Conservation (phyloP, 441 rosid genomes). For the Pelargonium myrrhifolium region DNA sequence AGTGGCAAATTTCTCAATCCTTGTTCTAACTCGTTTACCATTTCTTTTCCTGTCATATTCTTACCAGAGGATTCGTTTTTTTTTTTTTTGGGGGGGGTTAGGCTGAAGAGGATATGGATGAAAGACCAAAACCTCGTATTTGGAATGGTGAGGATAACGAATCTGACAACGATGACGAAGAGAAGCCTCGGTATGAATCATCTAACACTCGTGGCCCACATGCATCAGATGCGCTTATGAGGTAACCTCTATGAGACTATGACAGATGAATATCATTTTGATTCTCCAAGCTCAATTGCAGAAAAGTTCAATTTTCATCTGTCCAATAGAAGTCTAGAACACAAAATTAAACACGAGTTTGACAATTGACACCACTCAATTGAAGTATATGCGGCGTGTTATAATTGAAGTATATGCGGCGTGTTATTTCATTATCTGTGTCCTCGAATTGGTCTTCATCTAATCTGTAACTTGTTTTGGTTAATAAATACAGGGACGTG, state of each 20-base stretch:
- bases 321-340: neutral
- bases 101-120: slow-evolving; percentile 80
- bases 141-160: slow-evolving; percentile 77
- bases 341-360: neutral
- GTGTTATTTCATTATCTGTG: no score
- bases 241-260: slow-evolving; percentile 30
- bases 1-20: slow-evolving; percentile 4
- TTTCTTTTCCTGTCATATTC: slow-evolving; percentile 4
- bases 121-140: slow-evolving; percentile 74
- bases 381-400: no score
- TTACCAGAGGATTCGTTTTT: slow-evolving; percentile 13
- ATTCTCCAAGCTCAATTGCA: neutral
- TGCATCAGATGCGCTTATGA: slow-evolving; percentile 30
- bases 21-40: neutral
- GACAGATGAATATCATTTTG: neutral
- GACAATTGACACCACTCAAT: no score
- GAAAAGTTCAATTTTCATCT: neutral
- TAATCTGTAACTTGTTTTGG: neutral
- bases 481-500: neutral
- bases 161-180: slow-evolving; percentile 69
- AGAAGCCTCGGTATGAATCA: slow-evolving; percentile 38
- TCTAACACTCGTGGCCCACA: slow-evolving; percentile 23
- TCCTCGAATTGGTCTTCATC: neutral
- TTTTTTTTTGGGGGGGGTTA: slow-evolving; percentile 27
- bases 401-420: no score